These are phyloP conservation scores for Anthostomella pinea DNA, from an alignment of 2,329 filamentous ascomycete species.

Conservation along the genomic window DNA sequence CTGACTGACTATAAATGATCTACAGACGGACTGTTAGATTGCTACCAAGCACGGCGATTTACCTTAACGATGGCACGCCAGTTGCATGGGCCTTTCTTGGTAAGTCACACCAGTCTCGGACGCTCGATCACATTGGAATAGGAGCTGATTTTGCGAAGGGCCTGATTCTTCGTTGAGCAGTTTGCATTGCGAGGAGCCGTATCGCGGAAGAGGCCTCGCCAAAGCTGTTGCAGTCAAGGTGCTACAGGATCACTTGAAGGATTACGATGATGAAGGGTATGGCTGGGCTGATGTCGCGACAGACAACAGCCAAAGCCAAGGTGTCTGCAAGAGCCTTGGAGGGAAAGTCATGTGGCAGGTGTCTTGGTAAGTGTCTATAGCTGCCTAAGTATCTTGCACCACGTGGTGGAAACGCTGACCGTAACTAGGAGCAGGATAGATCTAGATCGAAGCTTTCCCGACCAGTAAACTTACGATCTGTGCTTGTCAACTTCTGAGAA, in stretches of 20 bases:
- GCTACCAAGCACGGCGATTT: slow-evolving; percentile 47
- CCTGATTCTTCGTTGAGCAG: slow-evolving; percentile 60
- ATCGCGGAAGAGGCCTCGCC: slow-evolving; percentile 60
- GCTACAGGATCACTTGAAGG: slow-evolving; percentile 47
- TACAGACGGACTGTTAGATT: slow-evolving; percentile 41
- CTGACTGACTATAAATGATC: too few relatives aligned
- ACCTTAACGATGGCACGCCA: slow-evolving; percentile 43
- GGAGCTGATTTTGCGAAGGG: too few relatives aligned
- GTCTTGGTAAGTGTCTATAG: slow-evolving; percentile 51
- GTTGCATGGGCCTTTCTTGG: slow-evolving; percentile 65
- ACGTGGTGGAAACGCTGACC: slow-evolving; percentile 12
- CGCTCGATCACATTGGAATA: too few relatives aligned
- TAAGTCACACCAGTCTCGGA: too few relatives aligned
- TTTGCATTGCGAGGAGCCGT: slow-evolving; percentile 59
- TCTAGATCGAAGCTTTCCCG: slow-evolving; percentile 26
- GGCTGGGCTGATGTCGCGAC: slow-evolving; percentile 62
- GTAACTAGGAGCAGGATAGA: slow-evolving; percentile 26
- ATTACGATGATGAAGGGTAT: slow-evolving; percentile 49
- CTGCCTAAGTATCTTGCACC: not conserved
- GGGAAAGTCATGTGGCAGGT: slow-evolving; percentile 54
- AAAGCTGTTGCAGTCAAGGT: slow-evolving; percentile 59
- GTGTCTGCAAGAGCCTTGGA: slow-evolving; percentile 60
- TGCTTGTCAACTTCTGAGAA: too few relatives aligned
- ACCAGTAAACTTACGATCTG: slow-evolving; percentile 15
- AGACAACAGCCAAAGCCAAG: slow-evolving; percentile 58